Conservation (phyloP, 108 stramenopile genomes). For the Ochromonas danica region DNA sequence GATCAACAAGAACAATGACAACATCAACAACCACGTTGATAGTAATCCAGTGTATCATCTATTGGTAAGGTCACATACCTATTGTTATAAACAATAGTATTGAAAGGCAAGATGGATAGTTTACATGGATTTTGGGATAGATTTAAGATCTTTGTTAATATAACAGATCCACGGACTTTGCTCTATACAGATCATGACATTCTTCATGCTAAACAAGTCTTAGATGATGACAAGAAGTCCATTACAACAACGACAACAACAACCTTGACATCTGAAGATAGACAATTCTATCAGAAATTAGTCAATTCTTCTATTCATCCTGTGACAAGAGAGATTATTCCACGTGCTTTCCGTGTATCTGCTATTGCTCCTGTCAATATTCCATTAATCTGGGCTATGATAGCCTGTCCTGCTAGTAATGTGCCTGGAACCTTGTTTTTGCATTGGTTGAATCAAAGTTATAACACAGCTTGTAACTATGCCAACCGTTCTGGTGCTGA, state of each 20-base stretch:
- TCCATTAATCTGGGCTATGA: constrained; percentile 34
- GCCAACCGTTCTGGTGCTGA: constrained; percentile 28
- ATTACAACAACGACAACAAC: no score
- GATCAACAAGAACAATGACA: no score
- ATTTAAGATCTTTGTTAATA: neutral
- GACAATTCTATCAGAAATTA: neutral
- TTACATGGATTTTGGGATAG: neutral
- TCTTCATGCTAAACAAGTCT: neutral
- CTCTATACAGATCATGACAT: neutral
- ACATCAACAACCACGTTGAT: no score
- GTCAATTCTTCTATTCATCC: constrained; percentile 32
- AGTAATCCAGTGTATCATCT: no score
- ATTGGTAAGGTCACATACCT: no score
- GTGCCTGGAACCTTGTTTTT: constrained; percentile 2
- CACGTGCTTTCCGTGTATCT: constrained; percentile 23
- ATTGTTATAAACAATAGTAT: no score
- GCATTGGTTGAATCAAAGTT: constrained; percentile 39
- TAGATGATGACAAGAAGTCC: neutral
- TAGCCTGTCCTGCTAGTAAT: constrained; percentile 20
- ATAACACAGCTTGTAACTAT: constrained; percentile 32
- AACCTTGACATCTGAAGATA: neutral
- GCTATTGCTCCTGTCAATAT: constrained; percentile 36
- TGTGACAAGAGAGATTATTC: constrained; percentile 23
- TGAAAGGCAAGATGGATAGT: no score
- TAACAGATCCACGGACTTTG: constrained; percentile 12